A percentile compares a stretch with the other conserved stretches of the same genome.
These are phyloP conservation scores for Claviceps digitariae DNA, from an alignment of 2,329 filamentous ascomycete genomes.

Conservation along the genomic window DNA sequence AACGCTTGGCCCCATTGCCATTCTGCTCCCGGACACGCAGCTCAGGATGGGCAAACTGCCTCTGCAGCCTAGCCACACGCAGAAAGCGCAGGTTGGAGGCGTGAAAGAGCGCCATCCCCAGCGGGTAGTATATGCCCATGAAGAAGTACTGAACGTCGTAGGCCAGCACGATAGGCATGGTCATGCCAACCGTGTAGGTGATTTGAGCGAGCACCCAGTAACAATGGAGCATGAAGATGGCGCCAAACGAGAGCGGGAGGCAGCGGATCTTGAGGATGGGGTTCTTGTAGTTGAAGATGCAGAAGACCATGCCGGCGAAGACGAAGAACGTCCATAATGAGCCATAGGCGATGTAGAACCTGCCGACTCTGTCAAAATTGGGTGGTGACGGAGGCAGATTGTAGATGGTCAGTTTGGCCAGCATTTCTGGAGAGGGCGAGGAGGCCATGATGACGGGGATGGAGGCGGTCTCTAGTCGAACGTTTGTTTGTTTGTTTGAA, in stretches of 20 bases:
- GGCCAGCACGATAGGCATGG: slow-evolving; percentile 25
- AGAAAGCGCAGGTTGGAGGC: slow-evolving; percentile 48
- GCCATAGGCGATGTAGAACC: slow-evolving; percentile 17
- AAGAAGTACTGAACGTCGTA: slow-evolving; percentile 47
- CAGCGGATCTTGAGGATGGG: slow-evolving; percentile 27
- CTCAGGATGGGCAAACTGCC: slow-evolving; percentile 8
- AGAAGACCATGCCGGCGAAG: slow-evolving; percentile 22
- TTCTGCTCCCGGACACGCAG: slow-evolving; percentile 9
- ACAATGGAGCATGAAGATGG: slow-evolving; percentile 22
- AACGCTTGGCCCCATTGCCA: not conserved
- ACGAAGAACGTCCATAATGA: slow-evolving; percentile 16
- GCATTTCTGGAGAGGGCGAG: not conserved
- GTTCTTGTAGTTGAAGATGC: slow-evolving; percentile 18
- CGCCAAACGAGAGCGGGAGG: slow-evolving; percentile 20
- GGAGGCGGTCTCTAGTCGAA: not conserved
- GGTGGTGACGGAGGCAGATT: slow-evolving; percentile 11
- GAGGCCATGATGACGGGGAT: not conserved
- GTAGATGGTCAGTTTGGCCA: slow-evolving; percentile 3
- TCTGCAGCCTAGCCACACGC: slow-evolving; percentile 35
- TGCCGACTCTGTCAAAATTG: slow-evolving; percentile 15
- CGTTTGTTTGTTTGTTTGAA: not conserved
- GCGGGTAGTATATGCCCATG: slow-evolving; percentile 50
- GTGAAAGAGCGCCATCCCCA: slow-evolving; percentile 54
- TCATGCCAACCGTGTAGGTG: slow-evolving; percentile 26
- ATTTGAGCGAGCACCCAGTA: slow-evolving; percentile 29